Evolutionary conservation across 345 rosid species (phyloP), one percentile per base, ranked within the genome.

Genomic region (Eutrema heterophyllum): DNA sequence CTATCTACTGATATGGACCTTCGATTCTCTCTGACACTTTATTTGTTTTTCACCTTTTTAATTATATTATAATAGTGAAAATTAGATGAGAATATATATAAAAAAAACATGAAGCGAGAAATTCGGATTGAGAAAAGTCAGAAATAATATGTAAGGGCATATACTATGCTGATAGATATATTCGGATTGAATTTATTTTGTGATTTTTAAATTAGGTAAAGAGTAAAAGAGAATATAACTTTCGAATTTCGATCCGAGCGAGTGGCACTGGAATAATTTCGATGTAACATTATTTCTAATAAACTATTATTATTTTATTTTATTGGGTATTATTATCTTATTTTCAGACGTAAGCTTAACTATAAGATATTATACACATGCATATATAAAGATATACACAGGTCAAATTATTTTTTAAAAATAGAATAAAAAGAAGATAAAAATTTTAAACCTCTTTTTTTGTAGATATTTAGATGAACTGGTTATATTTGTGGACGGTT

Each of bases 261-360:
- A 75, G 79, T 75, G 74, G 74, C 79, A 68, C 14, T 75, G 21
- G 79, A 61, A 75, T 75, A 61, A 44, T 74, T 57, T 57, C 11
- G 36, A 43, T 27, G 67, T 49, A 32, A 12, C 38, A 59, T 11
- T 16, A 49, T 49, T 43, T 15, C 9, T 50, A 11, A 33, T 43
- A 75, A 60, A 59, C 24, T 68, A 61, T 68, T 50, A 9, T 66
- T 13, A 10, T 39, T 59, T 57, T 14, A 12, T 58, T 64, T 51
- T 59, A 27, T 29, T 29, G 4, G 4, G 24, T 21, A 60, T 60
- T 50, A 9, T 67, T 9, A 10, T 39, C 50, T 57, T 14, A 12
- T 59, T 64, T 51, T 59, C 15, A 51, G 16, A 60, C 30, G 39
- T 56, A 35, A 65, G 45, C 9, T 35, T 48, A 52, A 50, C 24